These are phyloP conservation scores for Mytilinidion resinicola DNA, from an alignment of 495 filamentous ascomycete species.

Conservation along the genomic window DNA sequence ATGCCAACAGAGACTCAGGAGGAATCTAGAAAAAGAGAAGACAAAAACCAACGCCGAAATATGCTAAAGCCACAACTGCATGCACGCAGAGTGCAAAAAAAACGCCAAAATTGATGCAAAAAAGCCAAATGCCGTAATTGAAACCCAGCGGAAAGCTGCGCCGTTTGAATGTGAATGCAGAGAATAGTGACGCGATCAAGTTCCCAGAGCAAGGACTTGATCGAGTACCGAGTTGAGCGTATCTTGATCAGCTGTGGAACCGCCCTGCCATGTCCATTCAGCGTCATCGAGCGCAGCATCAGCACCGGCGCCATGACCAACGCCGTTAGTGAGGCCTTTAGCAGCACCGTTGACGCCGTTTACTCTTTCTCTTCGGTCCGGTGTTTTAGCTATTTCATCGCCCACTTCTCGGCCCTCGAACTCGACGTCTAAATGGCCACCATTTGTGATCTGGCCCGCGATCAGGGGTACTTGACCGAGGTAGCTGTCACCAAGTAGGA, in stretches of 20 bases:
- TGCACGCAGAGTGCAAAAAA: too few relatives aligned
- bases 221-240: conserved; percentile 67
- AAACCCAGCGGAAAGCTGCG: not conserved
- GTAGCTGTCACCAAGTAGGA: conserved; percentile 66
- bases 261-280: conserved; percentile 69
- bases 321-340: not conserved
- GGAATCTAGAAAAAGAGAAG: too few relatives aligned
- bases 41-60: too few relatives aligned
- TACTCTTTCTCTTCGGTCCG: conserved; percentile 5
- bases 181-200: conserved; percentile 1
- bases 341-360: not conserved
- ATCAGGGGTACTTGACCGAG: conserved; percentile 73
- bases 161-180: not conserved
- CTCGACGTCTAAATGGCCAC: conserved; percentile 68
- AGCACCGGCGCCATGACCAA: conserved; percentile 25
- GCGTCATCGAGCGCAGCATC: conserved; percentile 48
- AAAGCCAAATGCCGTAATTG: too few relatives aligned
- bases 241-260: conserved; percentile 51
- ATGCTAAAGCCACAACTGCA: too few relatives aligned
- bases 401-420: conserved; percentile 53
- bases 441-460: conserved; percentile 57
- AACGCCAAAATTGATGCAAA: too few relatives aligned
- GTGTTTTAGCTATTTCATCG: conserved; percentile 28
- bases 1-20: too few relatives aligned
- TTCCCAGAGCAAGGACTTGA: conserved; percentile 26